Percentiles rank a stretch among this genome's conserved stretches.
Conservation (phyloP, 1,139 yeast species). For the Geotrichum klebahnii region DNA sequence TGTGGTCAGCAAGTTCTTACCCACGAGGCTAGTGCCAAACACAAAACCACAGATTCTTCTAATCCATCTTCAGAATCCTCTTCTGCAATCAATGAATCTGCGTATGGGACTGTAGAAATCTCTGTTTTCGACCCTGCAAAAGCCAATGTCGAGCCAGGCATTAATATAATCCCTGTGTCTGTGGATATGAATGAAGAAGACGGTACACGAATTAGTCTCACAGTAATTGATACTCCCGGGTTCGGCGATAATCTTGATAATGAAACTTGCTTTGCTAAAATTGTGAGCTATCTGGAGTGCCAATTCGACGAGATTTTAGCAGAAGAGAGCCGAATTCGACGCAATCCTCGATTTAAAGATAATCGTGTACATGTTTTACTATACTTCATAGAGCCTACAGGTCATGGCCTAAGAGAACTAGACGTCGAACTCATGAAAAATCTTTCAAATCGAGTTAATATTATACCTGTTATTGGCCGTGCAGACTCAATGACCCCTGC, state of each 20-base stretch:
- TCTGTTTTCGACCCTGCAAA: constrained; percentile 39
- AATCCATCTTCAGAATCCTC: constrained; percentile 9
- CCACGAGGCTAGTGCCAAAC: not conserved
- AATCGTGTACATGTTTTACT: constrained; percentile 66
- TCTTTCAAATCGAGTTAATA: constrained; percentile 72
- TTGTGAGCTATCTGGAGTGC: constrained; percentile 70
- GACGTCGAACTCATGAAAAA: constrained; percentile 72
- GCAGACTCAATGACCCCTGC: constrained; percentile 77
- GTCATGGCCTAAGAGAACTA: constrained; percentile 66
- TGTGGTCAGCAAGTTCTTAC: constrained; percentile 74
- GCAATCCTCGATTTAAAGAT: constrained; percentile 73
- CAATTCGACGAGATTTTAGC: constrained; percentile 88
- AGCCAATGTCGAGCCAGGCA: constrained; percentile 48
- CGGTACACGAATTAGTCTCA: constrained; percentile 37
- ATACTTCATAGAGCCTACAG: constrained; percentile 66
- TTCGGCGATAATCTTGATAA: constrained; percentile 72
- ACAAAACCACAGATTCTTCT: not conserved
- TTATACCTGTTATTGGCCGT: constrained; percentile 79
- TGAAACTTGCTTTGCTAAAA: constrained; percentile 63
- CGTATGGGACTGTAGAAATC: not conserved
- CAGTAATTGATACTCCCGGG: constrained; percentile 77
- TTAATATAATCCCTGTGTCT: constrained; percentile 48
- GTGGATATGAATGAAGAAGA: constrained; percentile 42
- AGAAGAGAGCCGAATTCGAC: constrained; percentile 87
- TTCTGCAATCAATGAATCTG: constrained; percentile 3